Evolutionary conservation across 2,329 filamentous ascomycete genomes (phyloP), one percentile per base, ranked within the genome.

Genomic region (Chaetomium globosum): DNA sequence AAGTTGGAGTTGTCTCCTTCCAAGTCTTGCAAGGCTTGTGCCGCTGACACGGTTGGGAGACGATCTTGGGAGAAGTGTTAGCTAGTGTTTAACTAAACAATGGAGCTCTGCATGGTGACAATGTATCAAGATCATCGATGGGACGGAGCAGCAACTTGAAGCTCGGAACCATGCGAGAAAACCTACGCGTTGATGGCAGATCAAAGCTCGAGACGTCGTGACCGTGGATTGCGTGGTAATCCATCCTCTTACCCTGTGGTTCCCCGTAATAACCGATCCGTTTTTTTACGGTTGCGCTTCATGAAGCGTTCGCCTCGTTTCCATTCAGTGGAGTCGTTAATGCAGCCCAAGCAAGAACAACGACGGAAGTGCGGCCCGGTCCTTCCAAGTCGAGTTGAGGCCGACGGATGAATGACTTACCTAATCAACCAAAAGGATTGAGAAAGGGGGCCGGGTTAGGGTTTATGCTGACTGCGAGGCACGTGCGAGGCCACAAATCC

Each of bases 31-130:
- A 93, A 80, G 8, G 87, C 90, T 73, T 92, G 84, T 1, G 89
- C 89, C 33, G 90, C 91, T 21, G 89, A 91, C 57, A 93, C 82
- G 1, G 91, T 92, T 43, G 91, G 89, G 61, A 94, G 80, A 59
- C 91, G 87, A 79, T 93, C 90, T 93, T 71, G 31, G 33, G 54
- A 26, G 30, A 26, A 2, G 56, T 28, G 62, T 64, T 51, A 64
- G 56, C 51, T n/a, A 31, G 49, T 70, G 30, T n/a, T 26, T 3
- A 36, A 43, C 7, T 26, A 57, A 23, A 53, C 26, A 52, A 52
- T 43, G 46, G 46, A n/a, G 46, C 46, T 48, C n/a, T 48, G 21
- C 19, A 23, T 21, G 21, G 12, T 21, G 48, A 23, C n/a, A 10
- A 26, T 23, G 9, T 1, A 49, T 49, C 48, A n/a, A 23, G 12